Evolutionary conservation across 805 yeast species (phyloP).

Genomic region (Dipodascopsis uninucleata): DNA sequence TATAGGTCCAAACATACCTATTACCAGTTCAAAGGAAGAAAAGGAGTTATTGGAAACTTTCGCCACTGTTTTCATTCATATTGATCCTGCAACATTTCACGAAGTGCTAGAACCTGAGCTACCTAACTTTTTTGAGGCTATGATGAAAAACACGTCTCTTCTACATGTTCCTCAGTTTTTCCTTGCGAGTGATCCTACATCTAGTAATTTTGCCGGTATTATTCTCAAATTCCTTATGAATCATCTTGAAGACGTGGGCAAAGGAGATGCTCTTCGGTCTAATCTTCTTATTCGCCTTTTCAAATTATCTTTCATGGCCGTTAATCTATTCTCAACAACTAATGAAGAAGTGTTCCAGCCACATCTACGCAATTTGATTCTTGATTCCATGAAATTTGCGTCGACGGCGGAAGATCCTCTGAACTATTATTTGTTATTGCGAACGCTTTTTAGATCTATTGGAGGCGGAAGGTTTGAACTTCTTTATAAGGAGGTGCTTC

Average conservation of each 20-base stretch:
- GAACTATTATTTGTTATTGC: slow-evolving; percentile 79
- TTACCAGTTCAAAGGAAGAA: slow-evolving; percentile 85
- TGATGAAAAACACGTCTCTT: slow-evolving; percentile 78
- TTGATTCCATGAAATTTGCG: slow-evolving; percentile 72
- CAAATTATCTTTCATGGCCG: slow-evolving; percentile 93
- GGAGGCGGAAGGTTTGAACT: slow-evolving; percentile 97
- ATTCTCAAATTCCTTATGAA: slow-evolving; percentile 70
- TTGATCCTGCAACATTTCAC: slow-evolving; percentile 93
- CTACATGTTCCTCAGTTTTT: slow-evolving; percentile 91
- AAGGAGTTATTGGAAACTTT: slow-evolving; percentile 93
- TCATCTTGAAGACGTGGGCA: slow-evolving; percentile 74
- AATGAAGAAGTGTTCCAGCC: slow-evolving; percentile 88
- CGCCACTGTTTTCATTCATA: slow-evolving; percentile 87
- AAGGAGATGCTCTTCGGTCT: slow-evolving; percentile 69
- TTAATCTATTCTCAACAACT: slow-evolving; percentile 75
- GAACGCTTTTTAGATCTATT: slow-evolving; percentile 87
- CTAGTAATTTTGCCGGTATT: slow-evolving; percentile 85
- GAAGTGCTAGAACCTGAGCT: slow-evolving; percentile 83
- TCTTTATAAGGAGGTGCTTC: slow-evolving; percentile 87
- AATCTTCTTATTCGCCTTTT: slow-evolving; percentile 80
- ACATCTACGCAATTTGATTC: slow-evolving; percentile 75
- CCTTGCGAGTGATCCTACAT: slow-evolving; percentile 88
- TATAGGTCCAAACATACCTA: slow-evolving; percentile 77
- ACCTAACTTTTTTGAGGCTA: slow-evolving; percentile 69
- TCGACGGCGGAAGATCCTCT: slow-evolving; percentile 88